Evolutionary conservation across 2,329 filamentous ascomycete genomes (phyloP).

Genomic region (Cladorrhinum sp.): DNA sequence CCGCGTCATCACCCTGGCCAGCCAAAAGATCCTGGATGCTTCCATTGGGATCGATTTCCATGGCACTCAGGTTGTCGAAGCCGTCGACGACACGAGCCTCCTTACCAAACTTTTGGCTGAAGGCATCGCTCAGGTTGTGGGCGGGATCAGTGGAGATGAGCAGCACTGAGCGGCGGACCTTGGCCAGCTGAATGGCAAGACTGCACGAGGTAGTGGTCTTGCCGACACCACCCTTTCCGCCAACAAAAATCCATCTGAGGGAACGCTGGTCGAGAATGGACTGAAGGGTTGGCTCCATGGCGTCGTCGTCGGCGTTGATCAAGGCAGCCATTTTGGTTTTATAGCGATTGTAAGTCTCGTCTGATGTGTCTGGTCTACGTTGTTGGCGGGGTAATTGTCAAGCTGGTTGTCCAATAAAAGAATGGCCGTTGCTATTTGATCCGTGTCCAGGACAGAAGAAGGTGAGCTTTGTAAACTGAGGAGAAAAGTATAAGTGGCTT

Average conservation of each 20-base stretch:
- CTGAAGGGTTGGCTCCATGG: conserved; percentile 88
- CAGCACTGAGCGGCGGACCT: conserved; percentile 89
- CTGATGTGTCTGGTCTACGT: background rate
- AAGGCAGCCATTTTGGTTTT: conserved; percentile 41
- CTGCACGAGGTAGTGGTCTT: conserved; percentile 99
- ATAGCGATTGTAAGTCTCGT: background rate
- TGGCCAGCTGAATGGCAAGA: conserved; percentile 94
- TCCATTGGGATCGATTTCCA: conserved; percentile 98
- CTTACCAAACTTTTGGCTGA: conserved; percentile 99
- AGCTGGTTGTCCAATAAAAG: no score
- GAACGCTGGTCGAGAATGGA: conserved; percentile 92
- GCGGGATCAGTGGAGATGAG: conserved; percentile 98
- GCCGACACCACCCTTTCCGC: conserved; percentile 95
- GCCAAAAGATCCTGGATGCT: conserved; percentile 94
- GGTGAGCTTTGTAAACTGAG: no score
- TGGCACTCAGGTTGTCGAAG: conserved; percentile 90
- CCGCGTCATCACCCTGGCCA: conserved; percentile 66
- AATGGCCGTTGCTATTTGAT: no score
- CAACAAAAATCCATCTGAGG: conserved; percentile 98
- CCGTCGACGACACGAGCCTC: conserved; percentile 90
- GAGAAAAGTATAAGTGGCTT: background rate
- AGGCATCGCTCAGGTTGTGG: conserved; percentile 96
- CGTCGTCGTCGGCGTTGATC: conserved; percentile 57
- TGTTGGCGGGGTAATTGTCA: conserved; percentile 1
- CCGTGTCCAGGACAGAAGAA: no score